Conservation (phyloP, 1,284 basidiomycete genomes). For the Ustilago nuda region DNA sequence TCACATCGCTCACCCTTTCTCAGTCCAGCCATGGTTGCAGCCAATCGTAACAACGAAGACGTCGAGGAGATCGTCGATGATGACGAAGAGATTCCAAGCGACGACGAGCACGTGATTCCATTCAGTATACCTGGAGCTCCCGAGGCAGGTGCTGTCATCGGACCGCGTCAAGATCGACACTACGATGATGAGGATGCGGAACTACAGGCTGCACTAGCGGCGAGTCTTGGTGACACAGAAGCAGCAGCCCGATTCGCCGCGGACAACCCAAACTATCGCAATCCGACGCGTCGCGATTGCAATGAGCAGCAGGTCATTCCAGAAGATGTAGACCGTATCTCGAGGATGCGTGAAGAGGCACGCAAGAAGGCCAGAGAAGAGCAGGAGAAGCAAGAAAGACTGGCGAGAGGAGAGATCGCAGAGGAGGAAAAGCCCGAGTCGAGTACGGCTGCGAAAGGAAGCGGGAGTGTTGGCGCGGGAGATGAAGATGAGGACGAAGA, state of each 20-base stretch:
- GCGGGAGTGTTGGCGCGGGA: conserved; percentile 14
- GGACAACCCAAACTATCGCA: conserved; percentile 17
- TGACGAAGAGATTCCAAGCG: conserved; percentile 37
- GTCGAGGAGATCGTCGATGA: conserved; percentile 51
- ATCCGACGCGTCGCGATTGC: background rate
- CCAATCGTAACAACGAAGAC: conserved; percentile 46
- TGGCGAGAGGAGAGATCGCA: conserved; percentile 31
- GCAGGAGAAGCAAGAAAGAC: conserved; percentile 34
- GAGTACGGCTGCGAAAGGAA: background rate
- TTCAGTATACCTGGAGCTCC: conserved; percentile 49
- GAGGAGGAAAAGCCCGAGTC: conserved; percentile 10
- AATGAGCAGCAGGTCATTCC: conserved; percentile 44
- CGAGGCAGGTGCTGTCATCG: conserved; percentile 49
- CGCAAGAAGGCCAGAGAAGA: conserved; percentile 44
- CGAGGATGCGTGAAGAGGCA: conserved; percentile 55
- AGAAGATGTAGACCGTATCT: conserved; percentile 56
- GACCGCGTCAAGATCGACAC: conserved; percentile 43
- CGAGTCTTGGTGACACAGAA: conserved; percentile 51
- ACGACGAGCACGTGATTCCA: conserved; percentile 47
- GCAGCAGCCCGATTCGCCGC: conserved; percentile 31
- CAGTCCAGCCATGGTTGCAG: conserved; percentile 43
- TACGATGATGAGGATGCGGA: conserved; percentile 65
- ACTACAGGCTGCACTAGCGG: conserved; percentile 62
- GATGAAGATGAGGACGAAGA: conserved; percentile 57
- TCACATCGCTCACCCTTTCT: conserved; percentile 50